phyloP scores from a whole-genome alignment of 2,329 filamentous ascomycete genomes.

The Xylaria polymorpha region DNA sequence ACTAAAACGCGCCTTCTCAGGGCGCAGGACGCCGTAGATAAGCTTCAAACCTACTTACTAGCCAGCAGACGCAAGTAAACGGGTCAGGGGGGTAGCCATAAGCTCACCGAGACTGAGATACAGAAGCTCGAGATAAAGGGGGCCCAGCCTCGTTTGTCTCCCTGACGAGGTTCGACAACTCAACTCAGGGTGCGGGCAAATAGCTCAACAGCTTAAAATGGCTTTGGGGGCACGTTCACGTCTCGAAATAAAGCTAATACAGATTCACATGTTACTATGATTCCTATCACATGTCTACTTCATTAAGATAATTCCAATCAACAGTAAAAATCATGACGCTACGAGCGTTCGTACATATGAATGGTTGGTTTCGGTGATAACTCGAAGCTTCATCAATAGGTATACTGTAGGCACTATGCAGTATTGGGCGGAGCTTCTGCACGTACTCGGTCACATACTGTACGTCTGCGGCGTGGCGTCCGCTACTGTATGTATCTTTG shows the following conservation, averaged over 20 bases:
- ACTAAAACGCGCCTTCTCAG: too few species aligned
- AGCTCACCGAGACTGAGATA: too few species aligned
- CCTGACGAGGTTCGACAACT: too few species aligned
- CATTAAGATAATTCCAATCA: neutral
- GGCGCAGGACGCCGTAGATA: too few species aligned
- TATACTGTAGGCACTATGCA: too few species aligned
- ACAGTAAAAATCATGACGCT: neutral
- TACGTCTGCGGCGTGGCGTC: conserved; percentile 26
- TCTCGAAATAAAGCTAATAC: neutral
- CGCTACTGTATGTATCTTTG: neutral
- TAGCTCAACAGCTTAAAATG: neutral
- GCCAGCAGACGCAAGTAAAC: too few species aligned
- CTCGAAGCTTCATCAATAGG: too few species aligned
- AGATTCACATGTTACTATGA: neutral
- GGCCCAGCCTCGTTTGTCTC: neutral
- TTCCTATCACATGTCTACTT: neutral
- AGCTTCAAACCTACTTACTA: too few species aligned
- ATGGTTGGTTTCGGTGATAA: conserved; percentile 12
- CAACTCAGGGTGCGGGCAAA: neutral
- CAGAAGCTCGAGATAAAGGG: too few species aligned
- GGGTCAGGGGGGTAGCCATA: too few species aligned
- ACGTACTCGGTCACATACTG: conserved; percentile 18
- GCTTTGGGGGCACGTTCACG: neutral
- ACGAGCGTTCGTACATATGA: neutral
- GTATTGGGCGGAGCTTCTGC: conserved; percentile 9